Conservation (phyloP, 169 alveolate genomes). For the Eimeria sp. region DNA sequence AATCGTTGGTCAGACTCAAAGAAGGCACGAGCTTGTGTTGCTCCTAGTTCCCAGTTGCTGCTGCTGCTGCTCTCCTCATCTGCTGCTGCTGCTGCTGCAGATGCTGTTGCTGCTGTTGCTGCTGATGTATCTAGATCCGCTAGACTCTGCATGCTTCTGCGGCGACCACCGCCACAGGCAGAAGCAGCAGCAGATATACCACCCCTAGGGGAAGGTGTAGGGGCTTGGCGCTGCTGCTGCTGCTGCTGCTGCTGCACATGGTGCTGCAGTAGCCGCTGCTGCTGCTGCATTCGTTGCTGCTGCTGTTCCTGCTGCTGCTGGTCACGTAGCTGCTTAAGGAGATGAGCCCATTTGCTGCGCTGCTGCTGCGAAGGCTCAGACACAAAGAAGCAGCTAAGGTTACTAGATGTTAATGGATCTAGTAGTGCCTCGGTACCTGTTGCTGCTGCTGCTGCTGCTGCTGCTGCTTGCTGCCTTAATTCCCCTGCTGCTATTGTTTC, state of each 20-base stretch:
- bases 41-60: slow-evolving; percentile 60
- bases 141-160: slow-evolving; percentile 3
- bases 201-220: not conserved
- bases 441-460: slow-evolving; percentile 71
- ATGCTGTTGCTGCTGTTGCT: slow-evolving; percentile 4
- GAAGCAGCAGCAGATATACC: slow-evolving; percentile 42
- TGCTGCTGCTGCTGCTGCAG: slow-evolving; percentile 28
- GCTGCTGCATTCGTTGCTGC: slow-evolving; percentile 30
- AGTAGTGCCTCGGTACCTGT: slow-evolving; percentile 47
- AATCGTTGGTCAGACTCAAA: slow-evolving; percentile 67
- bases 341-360: slow-evolving; percentile 31
- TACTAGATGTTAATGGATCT: slow-evolving; percentile 4
- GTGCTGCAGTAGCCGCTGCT: slow-evolving; percentile 2
- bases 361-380: slow-evolving; percentile 47
- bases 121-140: not conserved
- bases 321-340: slow-evolving; percentile 32
- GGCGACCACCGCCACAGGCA: slow-evolving; percentile 34
- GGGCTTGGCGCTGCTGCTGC: too few species aligned
- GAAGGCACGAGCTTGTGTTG: slow-evolving; percentile 52
- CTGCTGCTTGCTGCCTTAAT: slow-evolving; percentile 56
- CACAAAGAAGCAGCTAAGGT: slow-evolving; percentile 25
- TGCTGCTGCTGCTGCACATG: slow-evolving; percentile 44
- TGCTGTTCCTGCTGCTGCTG: slow-evolving; percentile 72
- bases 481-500: slow-evolving; percentile 39
- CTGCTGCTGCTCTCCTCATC: slow-evolving; percentile 60